These are phyloP conservation scores for Phytopythium delawarense DNA, from an alignment of 352 stramenopile genomes.

Conservation along the genomic window DNA sequence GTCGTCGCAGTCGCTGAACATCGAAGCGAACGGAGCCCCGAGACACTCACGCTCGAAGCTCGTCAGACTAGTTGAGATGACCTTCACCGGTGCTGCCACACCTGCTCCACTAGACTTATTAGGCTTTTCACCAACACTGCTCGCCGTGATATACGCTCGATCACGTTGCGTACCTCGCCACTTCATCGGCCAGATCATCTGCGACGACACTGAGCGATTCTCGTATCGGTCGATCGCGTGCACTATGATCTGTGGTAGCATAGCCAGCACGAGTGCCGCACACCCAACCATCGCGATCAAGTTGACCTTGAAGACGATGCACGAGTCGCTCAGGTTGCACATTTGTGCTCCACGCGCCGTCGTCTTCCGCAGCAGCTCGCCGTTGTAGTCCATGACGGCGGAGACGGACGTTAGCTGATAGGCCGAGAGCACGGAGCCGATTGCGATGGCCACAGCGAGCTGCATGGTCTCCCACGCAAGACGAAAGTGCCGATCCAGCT, in stretches of 20 bases:
- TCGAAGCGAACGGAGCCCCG: constrained; percentile 14
- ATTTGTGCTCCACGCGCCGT: constrained; percentile 16
- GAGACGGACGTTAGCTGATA: constrained; percentile 13
- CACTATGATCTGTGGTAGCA: neutral
- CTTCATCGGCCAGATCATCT: neutral
- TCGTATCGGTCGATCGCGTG: neutral
- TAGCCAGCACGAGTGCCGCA: neutral
- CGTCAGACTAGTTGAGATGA: constrained; percentile 4
- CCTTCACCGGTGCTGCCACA: neutral
- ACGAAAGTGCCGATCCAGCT: constrained; percentile 16
- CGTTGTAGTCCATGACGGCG: constrained; percentile 17
- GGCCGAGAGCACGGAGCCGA: constrained; percentile 6
- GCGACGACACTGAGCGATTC: neutral
- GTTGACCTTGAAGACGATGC: constrained; percentile 22
- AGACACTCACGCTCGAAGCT: constrained; percentile 27
- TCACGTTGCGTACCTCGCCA: neutral
- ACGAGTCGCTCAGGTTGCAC: constrained; percentile 23
- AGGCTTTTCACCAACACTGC: neutral
- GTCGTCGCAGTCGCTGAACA: constrained; percentile 29
- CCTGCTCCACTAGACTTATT: neutral
- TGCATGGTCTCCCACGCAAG: constrained; percentile 19
- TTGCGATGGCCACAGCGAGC: constrained; percentile 13
- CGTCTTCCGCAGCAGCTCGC: constrained; percentile 17
- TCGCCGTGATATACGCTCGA: neutral
- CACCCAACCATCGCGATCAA: constrained; percentile 13